Percentiles rank a stretch among this genome's conserved stretches.
Conservation (phyloP, 1,284 basidiomycete species). For the Puccinia horiana region DNA sequence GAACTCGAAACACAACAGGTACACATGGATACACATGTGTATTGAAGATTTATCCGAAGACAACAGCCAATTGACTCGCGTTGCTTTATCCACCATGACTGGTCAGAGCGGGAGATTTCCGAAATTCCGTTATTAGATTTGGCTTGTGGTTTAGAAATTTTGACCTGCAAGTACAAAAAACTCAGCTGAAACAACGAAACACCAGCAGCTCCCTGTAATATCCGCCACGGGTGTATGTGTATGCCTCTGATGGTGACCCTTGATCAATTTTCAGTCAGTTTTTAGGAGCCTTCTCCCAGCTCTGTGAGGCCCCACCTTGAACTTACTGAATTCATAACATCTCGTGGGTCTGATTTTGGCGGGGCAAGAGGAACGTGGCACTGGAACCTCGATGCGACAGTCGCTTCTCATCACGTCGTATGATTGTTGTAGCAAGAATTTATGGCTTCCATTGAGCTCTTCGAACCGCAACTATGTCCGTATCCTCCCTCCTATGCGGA, state of each 20-base stretch:
- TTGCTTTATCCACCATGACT: no score
- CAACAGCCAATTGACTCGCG: not conserved
- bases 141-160: not conserved
- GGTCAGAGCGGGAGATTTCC: not conserved
- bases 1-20: no score
- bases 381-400: constrained; percentile 1
- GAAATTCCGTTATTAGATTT: not conserved
- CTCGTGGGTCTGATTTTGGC: not conserved
- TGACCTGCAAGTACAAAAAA: not conserved
- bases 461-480: constrained; percentile 12
- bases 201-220: not conserved
- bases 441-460: not conserved
- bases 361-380: not conserved
- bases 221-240: not conserved
- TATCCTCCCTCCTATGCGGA: constrained; percentile 1
- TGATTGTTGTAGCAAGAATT: not conserved
- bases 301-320: not conserved
- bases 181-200: not conserved
- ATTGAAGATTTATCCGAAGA: not conserved
- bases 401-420: not conserved
- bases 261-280: constrained; percentile 9
- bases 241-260: not conserved
- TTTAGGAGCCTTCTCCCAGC: not conserved
- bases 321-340: not conserved
- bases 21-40: not conserved